These are phyloP conservation scores for Anisodus acutangulus DNA, from an alignment of 257 asterid genomes.

Conservation along the genomic window DNA sequence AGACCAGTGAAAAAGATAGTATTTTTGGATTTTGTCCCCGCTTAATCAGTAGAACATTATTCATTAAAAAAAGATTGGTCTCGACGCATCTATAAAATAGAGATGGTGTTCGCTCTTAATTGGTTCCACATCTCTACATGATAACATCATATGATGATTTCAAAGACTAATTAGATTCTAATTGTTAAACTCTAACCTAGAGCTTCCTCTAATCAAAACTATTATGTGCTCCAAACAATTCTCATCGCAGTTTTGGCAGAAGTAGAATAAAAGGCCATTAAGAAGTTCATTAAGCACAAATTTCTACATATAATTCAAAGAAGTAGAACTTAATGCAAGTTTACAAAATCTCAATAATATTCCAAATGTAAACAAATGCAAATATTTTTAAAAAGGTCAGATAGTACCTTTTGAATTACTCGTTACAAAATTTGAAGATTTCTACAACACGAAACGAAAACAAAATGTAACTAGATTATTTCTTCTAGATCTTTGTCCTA, in stretches of 20 bases:
- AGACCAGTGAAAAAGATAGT: no score
- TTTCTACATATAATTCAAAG: not conserved
- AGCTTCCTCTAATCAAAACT: not conserved
- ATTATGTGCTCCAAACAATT: not conserved
- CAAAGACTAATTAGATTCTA: no score
- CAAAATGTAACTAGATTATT: not conserved
- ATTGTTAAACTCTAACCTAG: not conserved
- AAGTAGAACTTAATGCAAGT: not conserved
- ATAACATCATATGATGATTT: no score
- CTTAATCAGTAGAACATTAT: no score
- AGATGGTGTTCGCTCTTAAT: no score
- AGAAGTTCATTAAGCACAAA: no score
- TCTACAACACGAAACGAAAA: not conserved
- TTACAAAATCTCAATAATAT: not conserved
- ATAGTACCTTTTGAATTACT: not conserved
- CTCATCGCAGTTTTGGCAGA: not conserved
- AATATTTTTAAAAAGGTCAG: not conserved
- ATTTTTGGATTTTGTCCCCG: no score
- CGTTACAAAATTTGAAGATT: slow-evolving; percentile 10
- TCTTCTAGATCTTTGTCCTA: not conserved
- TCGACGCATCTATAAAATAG: no score
- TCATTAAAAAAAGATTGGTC: no score
- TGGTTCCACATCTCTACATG: no score
- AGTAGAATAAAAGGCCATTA: no score
- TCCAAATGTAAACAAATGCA: not conserved